These are phyloP conservation scores for Abrus precatorius DNA, from an alignment of 306 rosid genomes.

Conservation along the genomic window DNA sequence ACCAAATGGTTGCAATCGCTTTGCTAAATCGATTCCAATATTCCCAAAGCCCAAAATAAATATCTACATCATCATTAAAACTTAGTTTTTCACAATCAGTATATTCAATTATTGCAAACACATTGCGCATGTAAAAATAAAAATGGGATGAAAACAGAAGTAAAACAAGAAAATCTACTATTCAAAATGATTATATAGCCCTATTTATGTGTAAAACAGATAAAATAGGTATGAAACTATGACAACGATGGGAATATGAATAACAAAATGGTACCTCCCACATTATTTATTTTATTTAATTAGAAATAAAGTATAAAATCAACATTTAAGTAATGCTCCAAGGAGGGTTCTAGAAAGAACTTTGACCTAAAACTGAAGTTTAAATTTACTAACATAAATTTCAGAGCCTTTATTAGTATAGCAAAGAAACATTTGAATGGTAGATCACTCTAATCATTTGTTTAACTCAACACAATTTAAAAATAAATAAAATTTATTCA, in stretches of 20 bases:
- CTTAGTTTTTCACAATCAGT: conserved; percentile 2
- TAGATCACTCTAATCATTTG: conserved; percentile 10
- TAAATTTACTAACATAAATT: not conserved
- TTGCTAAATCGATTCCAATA: conserved; percentile 84
- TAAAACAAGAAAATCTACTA: not conserved
- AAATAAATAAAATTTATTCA: not conserved
- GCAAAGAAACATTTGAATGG: not conserved
- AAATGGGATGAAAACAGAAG: conserved; percentile 7
- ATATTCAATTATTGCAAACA: conserved; percentile 21
- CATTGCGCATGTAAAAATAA: conserved; percentile 17
- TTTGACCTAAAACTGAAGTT: conserved; percentile 11
- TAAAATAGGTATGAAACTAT: conserved; percentile 1
- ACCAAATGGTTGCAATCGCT: conserved; percentile 83
- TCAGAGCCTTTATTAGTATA: conserved; percentile 3
- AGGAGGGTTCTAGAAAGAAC: conserved; percentile 2
- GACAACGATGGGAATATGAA: not conserved
- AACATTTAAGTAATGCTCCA: not conserved
- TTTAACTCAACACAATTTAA: conserved; percentile 17
- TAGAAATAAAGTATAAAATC: conserved; percentile 7
- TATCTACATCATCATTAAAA: conserved; percentile 59
- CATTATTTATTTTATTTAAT: conserved; percentile 9
- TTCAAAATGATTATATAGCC: not conserved
- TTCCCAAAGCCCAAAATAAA: conserved; percentile 91
- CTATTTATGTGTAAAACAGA: not conserved
- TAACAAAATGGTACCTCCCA: not conserved